These are phyloP conservation scores for Eimeria brunetti DNA, from an alignment of 169 alveolate species.

Conservation along the genomic window DNA sequence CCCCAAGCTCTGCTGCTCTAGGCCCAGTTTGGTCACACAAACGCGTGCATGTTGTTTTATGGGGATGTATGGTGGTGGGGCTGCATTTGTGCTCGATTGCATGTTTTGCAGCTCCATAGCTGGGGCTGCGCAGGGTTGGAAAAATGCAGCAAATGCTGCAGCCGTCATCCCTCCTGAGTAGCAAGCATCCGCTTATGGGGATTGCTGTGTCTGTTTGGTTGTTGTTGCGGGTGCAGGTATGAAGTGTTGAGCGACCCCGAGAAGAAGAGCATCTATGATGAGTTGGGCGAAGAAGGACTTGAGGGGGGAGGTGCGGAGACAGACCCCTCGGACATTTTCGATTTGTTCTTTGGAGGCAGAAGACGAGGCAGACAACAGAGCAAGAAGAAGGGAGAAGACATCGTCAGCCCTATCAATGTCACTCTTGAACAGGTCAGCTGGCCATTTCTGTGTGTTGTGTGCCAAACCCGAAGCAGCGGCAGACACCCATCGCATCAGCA, in stretches of 20 bases:
- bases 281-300: slow-evolving; percentile 98
- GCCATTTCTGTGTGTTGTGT: too few relatives aligned
- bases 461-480: neutral
- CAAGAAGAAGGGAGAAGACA: slow-evolving; percentile 94
- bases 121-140: neutral
- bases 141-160: too few relatives aligned
- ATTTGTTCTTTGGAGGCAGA: slow-evolving; percentile 96
- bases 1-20: neutral
- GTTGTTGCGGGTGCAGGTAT: slow-evolving; percentile 86
- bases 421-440: slow-evolving; percentile 95
- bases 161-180: too few relatives aligned
- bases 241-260: slow-evolving; percentile 98
- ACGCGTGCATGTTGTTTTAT: neutral
- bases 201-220: neutral
- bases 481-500: slow-evolving; percentile 66
- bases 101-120: neutral
- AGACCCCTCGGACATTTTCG: slow-evolving; percentile 93
- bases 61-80: neutral
- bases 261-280: slow-evolving; percentile 97
- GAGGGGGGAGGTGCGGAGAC: slow-evolving; percentile 91
- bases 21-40: neutral
- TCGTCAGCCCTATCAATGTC: slow-evolving; percentile 93
- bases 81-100: too few relatives aligned
- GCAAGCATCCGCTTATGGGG: too few relatives aligned
- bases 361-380: slow-evolving; percentile 88